Evolutionary conservation across 441 rosid species (phyloP).

Genomic region (Rhodomyrtus psidioides): DNA sequence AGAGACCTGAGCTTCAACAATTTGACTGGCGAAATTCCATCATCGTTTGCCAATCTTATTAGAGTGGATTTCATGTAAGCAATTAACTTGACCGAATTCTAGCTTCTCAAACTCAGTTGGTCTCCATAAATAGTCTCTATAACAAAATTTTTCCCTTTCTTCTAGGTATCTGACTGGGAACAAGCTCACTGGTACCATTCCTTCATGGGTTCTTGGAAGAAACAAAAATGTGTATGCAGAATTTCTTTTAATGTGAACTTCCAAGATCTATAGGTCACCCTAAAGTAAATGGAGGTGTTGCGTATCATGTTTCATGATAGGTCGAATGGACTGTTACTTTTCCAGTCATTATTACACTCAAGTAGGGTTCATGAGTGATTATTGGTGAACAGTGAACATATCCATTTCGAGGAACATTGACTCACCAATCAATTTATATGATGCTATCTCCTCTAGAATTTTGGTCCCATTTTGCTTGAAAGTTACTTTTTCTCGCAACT

Average conservation of each 20-base stretch:
- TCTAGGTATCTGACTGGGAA: slow-evolving; percentile 73
- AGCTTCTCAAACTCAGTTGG: not conserved
- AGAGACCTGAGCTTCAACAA: slow-evolving; percentile 87
- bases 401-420: not conserved
- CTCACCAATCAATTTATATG: not conserved
- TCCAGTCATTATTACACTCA: not conserved
- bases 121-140: not conserved
- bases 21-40: slow-evolving; percentile 63
- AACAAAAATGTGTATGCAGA: slow-evolving; percentile 62
- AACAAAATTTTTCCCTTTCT: not conserved
- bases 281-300: not conserved
- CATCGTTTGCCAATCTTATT: slow-evolving; percentile 30
- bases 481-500: not conserved
- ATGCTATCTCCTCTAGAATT: not conserved
- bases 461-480: not conserved
- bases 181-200: slow-evolving; percentile 62
- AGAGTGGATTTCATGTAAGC: slow-evolving; percentile 78
- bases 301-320: not conserved
- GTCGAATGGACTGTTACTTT: not conserved
- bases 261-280: not conserved
- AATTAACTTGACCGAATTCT: not conserved
- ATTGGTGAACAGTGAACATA: not conserved
- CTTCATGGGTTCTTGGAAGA: slow-evolving; percentile 41
- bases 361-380: not conserved
- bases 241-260: not conserved